Base-by-base conservation (phyloP, 2,329 filamentous ascomycete genomes). In the Cephalotrichum gorgonifer region DNA sequence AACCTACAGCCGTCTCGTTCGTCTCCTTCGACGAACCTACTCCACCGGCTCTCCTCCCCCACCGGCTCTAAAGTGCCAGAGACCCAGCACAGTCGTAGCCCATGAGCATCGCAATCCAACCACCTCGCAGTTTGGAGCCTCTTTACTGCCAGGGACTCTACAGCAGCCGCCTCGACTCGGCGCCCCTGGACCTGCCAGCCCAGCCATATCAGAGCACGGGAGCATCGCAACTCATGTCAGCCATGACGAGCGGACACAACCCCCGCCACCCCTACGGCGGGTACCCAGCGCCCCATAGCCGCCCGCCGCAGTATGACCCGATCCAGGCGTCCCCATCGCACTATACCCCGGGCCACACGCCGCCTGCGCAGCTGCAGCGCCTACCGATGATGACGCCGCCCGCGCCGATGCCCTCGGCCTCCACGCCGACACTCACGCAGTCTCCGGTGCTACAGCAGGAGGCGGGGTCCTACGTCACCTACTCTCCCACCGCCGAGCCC, bases 81-180 rank as follows among this genome's bases (percentile, higher is more conserved):
- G 39, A 48, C 35, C 17, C 46, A 31, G 30, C 38, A 17, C 17
- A 8, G 20, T 20, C 38, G n/a, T 30, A 39, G 46, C 46, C 39
- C 23, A 48, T 48, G 46, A 48, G 46, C 46, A 48, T 48, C 46
- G 46, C 46, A 48, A 48, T 48, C 26, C 46, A 48, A 31, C 25
- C 46, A 43, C 46, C 46, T 42, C 46, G 46, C 46, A 48, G 46
- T 48, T 48, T 48, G 46, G 46, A 48, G 25, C 46, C 46, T 48
- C 46, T 48, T 43, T 48, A 48, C 46, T 42, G 46, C 46, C 46
- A 48, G 46, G 46, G 46, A 17, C 23, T 48, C 26, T 48, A 48
- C 46, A 42, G 27, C 46, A 28, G 38, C 23, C 46, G 46, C 38
- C 35, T 43, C 26, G 46, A 48, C 26, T 48, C 46, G 46, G 30